phyloP scores from a whole-genome alignment of 1,139 yeast genomes.

The Yamadazyma aaseri region DNA sequence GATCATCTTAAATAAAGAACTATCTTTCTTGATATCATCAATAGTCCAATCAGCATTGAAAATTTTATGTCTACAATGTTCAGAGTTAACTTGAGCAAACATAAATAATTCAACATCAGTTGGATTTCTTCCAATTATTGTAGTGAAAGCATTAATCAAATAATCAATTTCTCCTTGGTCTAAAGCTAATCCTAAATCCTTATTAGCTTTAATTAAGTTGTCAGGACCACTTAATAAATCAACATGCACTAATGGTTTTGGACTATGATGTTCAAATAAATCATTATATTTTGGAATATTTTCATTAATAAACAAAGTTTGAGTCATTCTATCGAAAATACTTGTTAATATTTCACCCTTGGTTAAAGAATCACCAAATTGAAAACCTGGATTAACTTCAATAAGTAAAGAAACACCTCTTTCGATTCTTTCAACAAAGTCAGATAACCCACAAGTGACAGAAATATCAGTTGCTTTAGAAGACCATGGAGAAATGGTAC shows the following conservation, averaged over 20 bases:
- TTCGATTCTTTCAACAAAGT: constrained; percentile 77
- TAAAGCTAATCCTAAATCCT: constrained; percentile 83
- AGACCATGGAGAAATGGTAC: constrained; percentile 98
- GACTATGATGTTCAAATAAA: constrained; percentile 73
- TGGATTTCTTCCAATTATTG: constrained; percentile 81
- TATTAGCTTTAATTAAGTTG: constrained; percentile 74
- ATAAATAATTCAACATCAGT: constrained; percentile 97
- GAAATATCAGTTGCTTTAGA: constrained; percentile 97
- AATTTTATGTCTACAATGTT: constrained; percentile 98
- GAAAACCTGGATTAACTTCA: constrained; percentile 66
- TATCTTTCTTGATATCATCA: constrained; percentile 73
- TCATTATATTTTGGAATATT: constrained; percentile 64
- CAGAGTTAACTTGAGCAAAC: constrained; percentile 99
- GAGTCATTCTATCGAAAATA: constrained; percentile 95
- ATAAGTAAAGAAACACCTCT: constrained; percentile 80
- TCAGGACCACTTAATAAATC: constrained; percentile 62
- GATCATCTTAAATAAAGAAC: constrained; percentile 89
- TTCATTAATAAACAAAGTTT: constrained; percentile 51
- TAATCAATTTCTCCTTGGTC: constrained; percentile 93
- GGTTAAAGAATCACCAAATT: constrained; percentile 30
- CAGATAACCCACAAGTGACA: constrained; percentile 78
- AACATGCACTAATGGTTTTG: constrained; percentile 82
- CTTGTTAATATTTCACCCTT: constrained; percentile 54
- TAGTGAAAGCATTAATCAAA: constrained; percentile 73
- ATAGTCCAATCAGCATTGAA: constrained; percentile 99